phyloP scores from a whole-genome alignment of 225 moss, liverwort and hornwort genomes.

The Rhytidiadelphus loreus region DNA sequence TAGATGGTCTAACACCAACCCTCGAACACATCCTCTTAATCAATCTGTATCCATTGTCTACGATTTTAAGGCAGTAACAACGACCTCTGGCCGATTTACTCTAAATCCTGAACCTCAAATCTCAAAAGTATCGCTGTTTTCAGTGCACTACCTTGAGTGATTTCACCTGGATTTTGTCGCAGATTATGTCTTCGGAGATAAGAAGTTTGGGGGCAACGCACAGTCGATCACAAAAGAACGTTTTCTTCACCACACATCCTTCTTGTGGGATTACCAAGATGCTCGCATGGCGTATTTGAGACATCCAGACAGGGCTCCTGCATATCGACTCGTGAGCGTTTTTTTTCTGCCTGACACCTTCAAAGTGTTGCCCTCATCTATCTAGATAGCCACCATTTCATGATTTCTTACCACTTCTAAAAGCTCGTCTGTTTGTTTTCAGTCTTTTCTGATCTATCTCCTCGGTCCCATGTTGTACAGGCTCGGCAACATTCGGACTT shows the following conservation, averaged over 20 bases:
- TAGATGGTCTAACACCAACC: background rate
- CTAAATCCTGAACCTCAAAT: background rate
- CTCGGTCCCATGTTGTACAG: slow-evolving; percentile 12
- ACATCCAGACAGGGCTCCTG: slow-evolving; percentile 52
- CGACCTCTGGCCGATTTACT: too few species aligned
- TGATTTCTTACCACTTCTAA: background rate
- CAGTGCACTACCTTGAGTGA: background rate
- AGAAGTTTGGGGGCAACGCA: slow-evolving; percentile 85
- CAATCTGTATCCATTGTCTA: background rate
- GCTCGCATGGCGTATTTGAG: slow-evolving; percentile 74
- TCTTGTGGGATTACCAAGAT: slow-evolving; percentile 79
- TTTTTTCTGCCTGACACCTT: background rate
- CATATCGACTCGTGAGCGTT: slow-evolving; percentile 55
- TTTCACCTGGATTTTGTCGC: background rate
- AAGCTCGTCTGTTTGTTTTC: background rate
- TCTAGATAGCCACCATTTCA: background rate
- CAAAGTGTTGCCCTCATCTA: background rate
- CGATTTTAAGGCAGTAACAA: background rate
- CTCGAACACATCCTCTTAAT: background rate
- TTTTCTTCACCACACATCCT: slow-evolving; percentile 91
- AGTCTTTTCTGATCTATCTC: background rate
- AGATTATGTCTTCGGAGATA: slow-evolving; percentile 77
- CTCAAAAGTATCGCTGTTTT: background rate
- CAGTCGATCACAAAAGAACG: slow-evolving; percentile 71
- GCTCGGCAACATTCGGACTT: slow-evolving; percentile 72